Evolutionary conservation across 2,329 filamentous ascomycete species (phyloP).

Genomic region (Cyphellophora europaea): DNA sequence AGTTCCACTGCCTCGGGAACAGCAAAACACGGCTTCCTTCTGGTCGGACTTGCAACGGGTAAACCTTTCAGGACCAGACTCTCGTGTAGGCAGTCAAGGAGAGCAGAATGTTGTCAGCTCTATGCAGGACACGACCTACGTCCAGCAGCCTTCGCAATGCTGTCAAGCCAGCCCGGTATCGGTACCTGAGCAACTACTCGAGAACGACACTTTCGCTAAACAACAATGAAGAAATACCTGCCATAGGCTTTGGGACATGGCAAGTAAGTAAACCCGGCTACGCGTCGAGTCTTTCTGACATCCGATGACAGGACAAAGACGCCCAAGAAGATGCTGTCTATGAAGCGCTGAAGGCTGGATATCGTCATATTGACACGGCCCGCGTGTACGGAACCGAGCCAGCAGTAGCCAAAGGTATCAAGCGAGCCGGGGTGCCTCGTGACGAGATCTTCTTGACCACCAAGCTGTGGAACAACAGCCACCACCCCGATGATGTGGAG

Average conservation of each 20-base stretch:
- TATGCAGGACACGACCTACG: no score
- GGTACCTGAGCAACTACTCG: constrained; percentile 5
- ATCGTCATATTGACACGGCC: constrained; percentile 32
- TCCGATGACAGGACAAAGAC: constrained; percentile 36
- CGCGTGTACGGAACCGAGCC: constrained; percentile 54
- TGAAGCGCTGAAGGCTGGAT: constrained; percentile 29
- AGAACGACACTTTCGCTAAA: constrained; percentile 26
- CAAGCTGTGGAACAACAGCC: constrained; percentile 58
- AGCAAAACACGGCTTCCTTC: no score
- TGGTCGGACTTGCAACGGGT: no score
- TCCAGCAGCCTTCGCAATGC: no score
- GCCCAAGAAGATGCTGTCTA: constrained; percentile 40
- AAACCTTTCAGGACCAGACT: no score
- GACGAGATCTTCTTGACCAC: constrained; percentile 58
- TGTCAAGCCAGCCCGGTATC: no score
- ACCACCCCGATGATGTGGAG: constrained; percentile 53
- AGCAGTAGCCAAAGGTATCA: constrained; percentile 56
- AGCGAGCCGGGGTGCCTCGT: constrained; percentile 53
- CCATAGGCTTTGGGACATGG: constrained; percentile 46
- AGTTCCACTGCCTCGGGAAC: no score
- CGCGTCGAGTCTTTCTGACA: no score
- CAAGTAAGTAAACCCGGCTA: no score
- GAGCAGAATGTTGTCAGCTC: no score
- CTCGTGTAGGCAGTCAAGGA: no score
- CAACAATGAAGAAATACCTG: constrained; percentile 37